Evolutionary conservation across 495 filamentous ascomycete species (phyloP), one percentile per base, ranked within the genome.

Genomic region (Aspergillus taichungensis): DNA sequence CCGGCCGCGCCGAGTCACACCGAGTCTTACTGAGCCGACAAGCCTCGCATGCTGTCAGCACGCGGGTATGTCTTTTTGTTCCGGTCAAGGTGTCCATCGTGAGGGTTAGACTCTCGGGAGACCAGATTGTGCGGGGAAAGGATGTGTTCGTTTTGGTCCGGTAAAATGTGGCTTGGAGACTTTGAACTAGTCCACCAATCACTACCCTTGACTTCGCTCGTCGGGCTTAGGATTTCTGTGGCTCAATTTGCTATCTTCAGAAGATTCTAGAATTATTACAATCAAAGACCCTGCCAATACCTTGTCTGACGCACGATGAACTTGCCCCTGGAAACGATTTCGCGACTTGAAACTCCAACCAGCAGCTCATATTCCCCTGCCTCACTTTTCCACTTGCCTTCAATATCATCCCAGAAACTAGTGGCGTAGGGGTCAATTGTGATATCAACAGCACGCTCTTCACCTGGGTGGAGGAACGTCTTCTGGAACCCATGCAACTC

Each of bases 331-430:
- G 73, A 49, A 10, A 61, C 43, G 9, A 57, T 63, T 11, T 59
- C 60, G 30, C 56, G 54, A 12, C 62, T 70, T 30, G 76, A 80
- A 12, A 62, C 71, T 36, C 59, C 61, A 50, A 88, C 72, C 50
- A 83, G 48, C 10, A 83, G 76, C 40, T 79, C 67, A 56, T 86
- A 91, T n/a, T 48, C 55, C 0, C 85, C 85, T 53, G 80, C 71
- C 55, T 90, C 84, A 7, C 77, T 80, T 33, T 84, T 76, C 85
- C 85, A 91, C 35, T 64, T 74, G 10, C 64, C 61, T 30, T 79
- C 56, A 5, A 72, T 69, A 44, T 83, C 80, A 40, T 89, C 84
- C 62, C 79, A 90, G 64, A 84, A 88, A 30, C 85, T 83, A 5
- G 81, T 78, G 40, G 77, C 76, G 47, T 82, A 77, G 57, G 75